Conservation (phyloP, 805 yeast species). For the Pichia californica region DNA sequence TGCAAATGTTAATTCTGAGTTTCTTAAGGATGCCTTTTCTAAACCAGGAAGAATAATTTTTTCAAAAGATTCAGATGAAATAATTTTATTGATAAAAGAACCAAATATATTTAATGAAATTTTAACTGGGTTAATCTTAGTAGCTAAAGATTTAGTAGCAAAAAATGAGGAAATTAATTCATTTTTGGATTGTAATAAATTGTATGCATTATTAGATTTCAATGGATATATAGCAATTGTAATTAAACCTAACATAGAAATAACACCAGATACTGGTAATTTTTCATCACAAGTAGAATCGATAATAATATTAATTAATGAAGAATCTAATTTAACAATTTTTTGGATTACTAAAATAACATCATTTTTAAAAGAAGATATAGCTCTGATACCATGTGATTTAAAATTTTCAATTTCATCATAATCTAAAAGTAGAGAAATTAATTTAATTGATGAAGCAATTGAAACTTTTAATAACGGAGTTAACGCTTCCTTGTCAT, state of each 20-base stretch:
- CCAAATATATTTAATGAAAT: constrained; percentile 18
- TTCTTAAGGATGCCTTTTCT: constrained; percentile 69
- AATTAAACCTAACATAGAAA: constrained; percentile 20
- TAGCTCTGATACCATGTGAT: constrained; percentile 35
- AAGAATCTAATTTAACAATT: constrained; percentile 18
- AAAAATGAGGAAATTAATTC: constrained; percentile 24
- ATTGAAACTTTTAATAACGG: constrained; percentile 17
- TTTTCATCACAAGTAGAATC: constrained; percentile 14
- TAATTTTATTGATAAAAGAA: constrained; percentile 9
- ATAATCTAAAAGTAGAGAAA: constrained; percentile 25
- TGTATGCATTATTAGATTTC: background rate
- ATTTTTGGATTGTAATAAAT: constrained; percentile 12
- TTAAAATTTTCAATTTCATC: constrained; percentile 23
- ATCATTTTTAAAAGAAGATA: constrained; percentile 30
- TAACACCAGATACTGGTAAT: constrained; percentile 17
- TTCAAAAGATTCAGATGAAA: constrained; percentile 11
- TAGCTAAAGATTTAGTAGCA: constrained; percentile 32
- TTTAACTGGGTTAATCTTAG: constrained; percentile 21
- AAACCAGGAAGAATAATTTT: constrained; percentile 40
- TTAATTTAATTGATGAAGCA: constrained; percentile 32
- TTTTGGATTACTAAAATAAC: constrained; percentile 20
- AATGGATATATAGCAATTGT: constrained; percentile 4
- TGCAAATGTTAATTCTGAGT: constrained; percentile 68
- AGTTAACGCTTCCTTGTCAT: constrained; percentile 20
- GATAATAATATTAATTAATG: constrained; percentile 1